Percentiles rank a stretch among this genome's conserved stretches.
Conservation (phyloP, 805 yeast species). For the Ogataea chonburiensis region DNA sequence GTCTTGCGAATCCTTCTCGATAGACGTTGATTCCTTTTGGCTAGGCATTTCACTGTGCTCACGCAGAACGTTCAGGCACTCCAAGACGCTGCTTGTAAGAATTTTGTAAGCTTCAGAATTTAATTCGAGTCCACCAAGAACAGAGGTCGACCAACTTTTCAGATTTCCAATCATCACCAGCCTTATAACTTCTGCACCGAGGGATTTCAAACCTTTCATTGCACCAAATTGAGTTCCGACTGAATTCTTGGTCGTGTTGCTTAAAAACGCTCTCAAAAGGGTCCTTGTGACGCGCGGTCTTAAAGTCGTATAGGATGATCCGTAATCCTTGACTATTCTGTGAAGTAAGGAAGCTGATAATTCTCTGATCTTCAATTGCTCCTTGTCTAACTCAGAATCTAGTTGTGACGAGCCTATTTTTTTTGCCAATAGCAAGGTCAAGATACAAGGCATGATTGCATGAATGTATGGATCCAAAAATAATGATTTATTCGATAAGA, state of each 20-base stretch:
- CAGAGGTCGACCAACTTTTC: constrained; percentile 70
- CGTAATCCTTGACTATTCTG: constrained; percentile 75
- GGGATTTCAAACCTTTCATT: constrained; percentile 73
- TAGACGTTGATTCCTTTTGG: constrained; percentile 23
- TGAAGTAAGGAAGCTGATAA: constrained; percentile 82
- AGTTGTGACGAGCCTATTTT: constrained; percentile 57
- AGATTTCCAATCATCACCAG: constrained; percentile 82
- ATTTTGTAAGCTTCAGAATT: constrained; percentile 25
- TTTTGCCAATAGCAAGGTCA: constrained; percentile 86
- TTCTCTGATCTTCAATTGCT: constrained; percentile 68
- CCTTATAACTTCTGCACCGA: constrained; percentile 87
- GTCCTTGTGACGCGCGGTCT: constrained; percentile 95
- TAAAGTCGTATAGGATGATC: constrained; percentile 81
- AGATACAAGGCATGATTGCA: constrained; percentile 93
- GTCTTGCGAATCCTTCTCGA: constrained; percentile 42
- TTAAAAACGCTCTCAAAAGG: constrained; percentile 83
- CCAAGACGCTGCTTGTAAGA: constrained; percentile 49
- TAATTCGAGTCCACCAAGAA: constrained; percentile 37
- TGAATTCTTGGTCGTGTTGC: constrained; percentile 63
- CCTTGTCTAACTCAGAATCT: constrained; percentile 24
- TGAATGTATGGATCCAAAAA: constrained; percentile 95
- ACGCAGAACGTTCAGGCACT: constrained; percentile 51
- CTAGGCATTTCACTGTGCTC: constrained; percentile 31
- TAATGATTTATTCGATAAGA: constrained; percentile 77
- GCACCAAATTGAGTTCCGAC: constrained; percentile 93